phyloP scores from a whole-genome alignment of 2,329 filamentous ascomycete species.

The Fusarium mundagurra region DNA sequence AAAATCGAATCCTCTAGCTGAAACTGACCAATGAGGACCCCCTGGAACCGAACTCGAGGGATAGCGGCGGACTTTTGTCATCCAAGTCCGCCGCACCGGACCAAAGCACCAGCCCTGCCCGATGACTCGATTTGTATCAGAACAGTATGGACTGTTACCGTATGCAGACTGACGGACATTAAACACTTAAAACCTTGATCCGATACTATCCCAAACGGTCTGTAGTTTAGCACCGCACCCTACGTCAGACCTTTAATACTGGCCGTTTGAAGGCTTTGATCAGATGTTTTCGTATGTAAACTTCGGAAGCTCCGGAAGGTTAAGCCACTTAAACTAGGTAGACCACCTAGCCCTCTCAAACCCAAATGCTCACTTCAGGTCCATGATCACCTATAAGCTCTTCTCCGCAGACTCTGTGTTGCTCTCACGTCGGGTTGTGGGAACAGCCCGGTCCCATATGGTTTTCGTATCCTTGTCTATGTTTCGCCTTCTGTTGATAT shows the following conservation, averaged over 20 bases:
- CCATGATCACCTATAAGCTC: not conserved
- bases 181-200: not conserved
- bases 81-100: conserved; percentile 23
- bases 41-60: conserved; percentile 18
- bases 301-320: conserved; percentile 29
- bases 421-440: not conserved
- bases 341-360: not conserved
- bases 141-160: not conserved
- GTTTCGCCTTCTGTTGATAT: not conserved
- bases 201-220: not conserved
- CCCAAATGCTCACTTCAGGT: not conserved
- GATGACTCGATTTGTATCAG: conserved; percentile 7
- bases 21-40: conserved; percentile 21
- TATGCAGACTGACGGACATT: not conserved
- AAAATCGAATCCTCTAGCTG: conserved; percentile 24
- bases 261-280: too few species aligned
- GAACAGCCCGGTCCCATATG: not conserved
- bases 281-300: conserved; percentile 8
- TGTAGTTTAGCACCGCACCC: not conserved
- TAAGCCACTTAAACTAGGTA: conserved; percentile 14
- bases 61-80: conserved; percentile 29
- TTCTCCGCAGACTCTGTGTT: not conserved
- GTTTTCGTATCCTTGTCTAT: conserved; percentile 2
- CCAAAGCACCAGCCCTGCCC: not conserved
- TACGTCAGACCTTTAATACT: not conserved